Evolutionary conservation across 345 rosid genomes (phyloP), one percentile per base, ranked within the genome.

Genomic region (Trapa bicornis): DNA sequence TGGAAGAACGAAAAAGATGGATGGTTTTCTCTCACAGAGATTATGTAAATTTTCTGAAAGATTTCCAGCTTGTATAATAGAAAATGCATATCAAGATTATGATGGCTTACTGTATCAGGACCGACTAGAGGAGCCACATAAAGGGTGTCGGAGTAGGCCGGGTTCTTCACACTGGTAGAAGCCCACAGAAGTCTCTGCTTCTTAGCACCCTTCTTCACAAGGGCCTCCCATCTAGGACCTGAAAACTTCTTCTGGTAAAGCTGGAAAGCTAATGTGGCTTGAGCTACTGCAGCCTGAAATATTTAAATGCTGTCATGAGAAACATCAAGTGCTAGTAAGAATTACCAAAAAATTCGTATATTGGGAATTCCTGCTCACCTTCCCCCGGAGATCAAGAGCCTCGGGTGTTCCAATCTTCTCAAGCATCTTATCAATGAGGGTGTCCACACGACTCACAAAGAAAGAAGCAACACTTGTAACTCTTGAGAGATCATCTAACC

Each of bases 391-490:
- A 67, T 94, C 89, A 72, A 90, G 91, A 17, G 97, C 99, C 77
- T 91, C 97, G 16, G 96, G 91, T 58, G 96, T 89, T 76, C 96
- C 96, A 61, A 86, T 85, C 74, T 89, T 80, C 80, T 91, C 99
- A 2, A 93, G 89, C 96, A 88, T 79, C 79, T 94, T 91, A 87
- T 94, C 99, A 75, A 91, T 76, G 58, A 94, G 91, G 73, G 96
- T 88, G 80, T 94, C 99, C 56, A 94, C 97, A 62, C 99, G 84
- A 81, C 99, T 94, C 73, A 94, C 97, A 66, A 91, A 94, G 83
- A 94, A 94, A 71, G 99, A 91, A 48, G 99, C 99, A 72, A 91
- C 99, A 74, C 99, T 91, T 14, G 96, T 94, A 70, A 94, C 95
- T 79, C 81, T 88, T 17, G 97, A 94, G 79, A 94, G 96, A 75